Base-by-base conservation (phyloP, 2,329 filamentous ascomycete species). In the Ceratocystis destructans region DNA sequence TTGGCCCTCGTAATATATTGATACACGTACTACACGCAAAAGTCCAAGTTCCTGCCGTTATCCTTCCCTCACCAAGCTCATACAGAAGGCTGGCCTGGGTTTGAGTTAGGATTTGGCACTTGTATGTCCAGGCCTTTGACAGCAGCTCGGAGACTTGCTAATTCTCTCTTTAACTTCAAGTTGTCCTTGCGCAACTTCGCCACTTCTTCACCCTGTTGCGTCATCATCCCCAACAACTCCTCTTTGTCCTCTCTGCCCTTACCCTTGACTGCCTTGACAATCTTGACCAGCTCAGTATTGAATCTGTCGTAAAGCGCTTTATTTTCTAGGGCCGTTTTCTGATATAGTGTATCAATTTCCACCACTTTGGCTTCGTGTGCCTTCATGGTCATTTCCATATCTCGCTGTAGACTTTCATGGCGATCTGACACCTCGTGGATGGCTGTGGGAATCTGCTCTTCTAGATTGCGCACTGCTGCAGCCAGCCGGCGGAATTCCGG, bases 271-370 rank as follows among this genome's bases (percentile, higher is more conserved):
- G 87, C 89, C 74, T 85, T 87, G 55, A 91, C 80, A 68, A 96
- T 89, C 77, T 88, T 90, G 71, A 84, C 87, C 61, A 97, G 78
- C 76, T 96, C 93, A n/a, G 85, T 83, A 72, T 96, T 96, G 79
- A 96, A 96, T 68, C 87, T 87, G 70, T 93, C 88, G 75, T 96
- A 96, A 66, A 97, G 79, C 37, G 93, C 83, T 76, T 96, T 92
- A 71, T 96, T 97, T 78, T 97, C 93, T 0, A 90, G 89, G 71
- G 86, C 90, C 17, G 87, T 84, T 72, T 96, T 90, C 70, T 90
- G 88, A 77, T 95, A 96, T 64, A 96, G 78, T 75, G 95, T 89
- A 73, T 96, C 92, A 64, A 96, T 84, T 50, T 88, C 87, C 71
- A 86, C 88, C 68, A 87, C 86, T 71, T 94, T 92, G 68, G 82